Base-by-base conservation (phyloP, 164 flowering plant genomes). In the Akebia trifoliata region DNA sequence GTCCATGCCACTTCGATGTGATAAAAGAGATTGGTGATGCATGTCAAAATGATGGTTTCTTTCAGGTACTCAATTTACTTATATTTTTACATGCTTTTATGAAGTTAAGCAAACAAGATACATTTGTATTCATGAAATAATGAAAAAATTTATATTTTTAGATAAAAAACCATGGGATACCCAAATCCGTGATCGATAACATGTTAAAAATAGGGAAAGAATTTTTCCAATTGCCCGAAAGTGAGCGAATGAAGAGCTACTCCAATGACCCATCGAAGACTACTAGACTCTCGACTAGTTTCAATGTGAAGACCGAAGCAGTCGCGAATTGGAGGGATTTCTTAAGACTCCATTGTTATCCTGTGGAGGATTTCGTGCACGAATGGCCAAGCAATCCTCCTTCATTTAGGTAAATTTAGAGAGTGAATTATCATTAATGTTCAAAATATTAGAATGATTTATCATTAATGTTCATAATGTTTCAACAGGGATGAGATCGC, bases 241-340 rank as follows among this genome's bases (percentile, higher is more conserved):
- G 72, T 2, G 86, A 85, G 62, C 74, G 81, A 59, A 3, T 83
- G 72, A 79, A 82, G 62, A 53, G 39, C 22, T 83, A 81, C 69
- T 81, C 86, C 0, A 77, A 74, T 9, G 86, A 85, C 18, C 76
- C 84, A 0, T 11, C 70, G 6, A 83, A 74, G 57, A 26, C 83
- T 1, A 61, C 62, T 6, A 68, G 87, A 46, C 72, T 85, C 0
- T 79, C 86, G 1, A 83, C 88, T 1, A 83, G 92, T 50, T 85
- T 85, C 56, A 83, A 85, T 48, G 73, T 79, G 1, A 76, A 68
- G 54, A 78, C 73, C 0, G 88, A 85, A 50, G 73, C 76, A 61
- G 81, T 79, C 1, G 48, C 80, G 1, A 83, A 73, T 40, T 85
- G 92, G 87, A 80, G 90, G 22, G 90, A 82, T 45, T 82, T 69